Conservation (phyloP, 2,329 filamentous ascomycete species). For the Xylaria sp. region DNA sequence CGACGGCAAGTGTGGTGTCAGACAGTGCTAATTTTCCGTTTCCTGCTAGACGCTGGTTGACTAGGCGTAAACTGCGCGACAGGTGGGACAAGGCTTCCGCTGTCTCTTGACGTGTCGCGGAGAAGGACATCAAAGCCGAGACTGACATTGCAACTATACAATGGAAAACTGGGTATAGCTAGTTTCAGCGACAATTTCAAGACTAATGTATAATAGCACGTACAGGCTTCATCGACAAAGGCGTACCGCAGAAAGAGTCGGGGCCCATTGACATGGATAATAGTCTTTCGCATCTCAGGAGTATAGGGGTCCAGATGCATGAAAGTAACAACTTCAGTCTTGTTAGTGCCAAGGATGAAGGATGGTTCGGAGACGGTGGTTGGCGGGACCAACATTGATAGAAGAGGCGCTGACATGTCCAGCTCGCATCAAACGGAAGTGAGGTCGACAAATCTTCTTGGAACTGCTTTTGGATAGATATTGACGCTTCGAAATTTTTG, state of each 20-base stretch:
- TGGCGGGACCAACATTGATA: slow-evolving; percentile 22
- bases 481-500: not conserved
- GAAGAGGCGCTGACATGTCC: slow-evolving; percentile 27
- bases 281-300: slow-evolving; percentile 16
- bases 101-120: slow-evolving; percentile 26
- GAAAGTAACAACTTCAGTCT: slow-evolving; percentile 26
- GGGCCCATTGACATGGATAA: slow-evolving; percentile 18
- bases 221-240: slow-evolving; percentile 50
- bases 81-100: slow-evolving; percentile 44
- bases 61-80: slow-evolving; percentile 43
- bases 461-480: slow-evolving; percentile 22
- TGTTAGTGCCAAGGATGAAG: not conserved
- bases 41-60: slow-evolving; percentile 46
- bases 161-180: slow-evolving; percentile 44
- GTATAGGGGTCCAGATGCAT: slow-evolving; percentile 24
- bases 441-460: slow-evolving; percentile 25
- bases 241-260: slow-evolving; percentile 45
- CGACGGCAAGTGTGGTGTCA: slow-evolving; percentile 47
- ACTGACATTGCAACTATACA: slow-evolving; percentile 44
- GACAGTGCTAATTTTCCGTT: slow-evolving; percentile 40
- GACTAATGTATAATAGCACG: slow-evolving; percentile 10
- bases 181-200: not conserved
- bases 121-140: slow-evolving; percentile 1
- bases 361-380: not conserved
- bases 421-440: slow-evolving; percentile 27